A percentile compares a stretch with the other conserved stretches of the same genome.
phyloP scores from a whole-genome alignment of 441 rosid genomes.

The Mallotus japonicus region DNA sequence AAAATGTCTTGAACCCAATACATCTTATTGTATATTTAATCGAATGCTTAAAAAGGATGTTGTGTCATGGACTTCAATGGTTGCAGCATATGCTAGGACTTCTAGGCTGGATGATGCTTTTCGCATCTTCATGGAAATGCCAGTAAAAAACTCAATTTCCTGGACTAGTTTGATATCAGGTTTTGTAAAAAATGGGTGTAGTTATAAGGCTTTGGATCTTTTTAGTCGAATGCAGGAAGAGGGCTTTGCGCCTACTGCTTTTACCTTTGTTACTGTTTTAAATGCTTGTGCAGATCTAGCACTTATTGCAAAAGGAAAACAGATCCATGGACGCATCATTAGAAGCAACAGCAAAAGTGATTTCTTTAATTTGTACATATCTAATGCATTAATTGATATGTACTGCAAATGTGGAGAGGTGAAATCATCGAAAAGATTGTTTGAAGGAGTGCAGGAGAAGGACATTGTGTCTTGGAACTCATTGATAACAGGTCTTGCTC shows the following conservation, averaged over 20 bases:
- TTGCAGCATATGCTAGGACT: slow-evolving; percentile 32
- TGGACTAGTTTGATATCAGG: slow-evolving; percentile 48
- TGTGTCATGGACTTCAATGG: slow-evolving; percentile 50
- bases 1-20: slow-evolving; percentile 34
- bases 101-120: slow-evolving; percentile 36
- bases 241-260: slow-evolving; percentile 33
- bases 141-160: slow-evolving; percentile 33
- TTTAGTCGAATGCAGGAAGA: slow-evolving; percentile 37
- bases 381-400: slow-evolving; percentile 43
- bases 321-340: slow-evolving; percentile 36
- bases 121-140: slow-evolving; percentile 33
- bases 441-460: slow-evolving; percentile 28
- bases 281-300: slow-evolving; percentile 44
- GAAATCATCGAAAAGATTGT: slow-evolving; percentile 33
- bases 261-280: slow-evolving; percentile 36
- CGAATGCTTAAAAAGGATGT: slow-evolving; percentile 39
- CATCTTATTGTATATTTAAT: slow-evolving; percentile 24
- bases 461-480: slow-evolving; percentile 53
- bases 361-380: slow-evolving; percentile 25
- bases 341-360: slow-evolving; percentile 24
- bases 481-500: slow-evolving; percentile 40
- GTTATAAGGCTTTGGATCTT: slow-evolving; percentile 35
- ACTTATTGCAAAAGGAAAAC: slow-evolving; percentile 37
- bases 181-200: slow-evolving; percentile 30
- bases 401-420: slow-evolving; percentile 48